These are phyloP conservation scores for Nevesoporus exiguus DNA, from an alignment of 768 basidiomycete genomes.

Conservation along the genomic window DNA sequence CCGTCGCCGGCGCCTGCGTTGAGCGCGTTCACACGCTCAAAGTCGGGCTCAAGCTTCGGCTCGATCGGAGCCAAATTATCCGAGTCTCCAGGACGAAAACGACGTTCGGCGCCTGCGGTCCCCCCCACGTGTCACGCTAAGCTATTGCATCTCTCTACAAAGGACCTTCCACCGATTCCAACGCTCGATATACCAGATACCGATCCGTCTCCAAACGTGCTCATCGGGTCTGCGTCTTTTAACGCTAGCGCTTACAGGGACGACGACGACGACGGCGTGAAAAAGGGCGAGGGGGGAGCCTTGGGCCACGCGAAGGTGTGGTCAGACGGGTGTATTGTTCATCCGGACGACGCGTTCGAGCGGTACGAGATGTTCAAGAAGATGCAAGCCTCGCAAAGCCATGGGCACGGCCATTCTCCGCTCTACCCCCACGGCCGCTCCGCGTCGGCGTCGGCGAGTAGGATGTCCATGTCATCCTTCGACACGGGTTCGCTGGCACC, in stretches of 20 bases:
- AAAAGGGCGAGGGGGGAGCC: background rate
- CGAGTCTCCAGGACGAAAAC: slow-evolving; percentile 22
- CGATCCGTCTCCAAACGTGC: slow-evolving; percentile 2
- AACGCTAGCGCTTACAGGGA: background rate
- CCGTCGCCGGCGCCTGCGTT: background rate
- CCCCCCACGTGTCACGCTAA: slow-evolving; percentile 14
- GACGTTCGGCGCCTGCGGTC: slow-evolving; percentile 26
- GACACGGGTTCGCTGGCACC: slow-evolving; percentile 36
- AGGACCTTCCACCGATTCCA: slow-evolving; percentile 58
- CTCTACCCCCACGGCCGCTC: background rate
- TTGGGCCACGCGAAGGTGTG: slow-evolving; percentile 2
- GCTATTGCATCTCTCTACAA: slow-evolving; percentile 26
- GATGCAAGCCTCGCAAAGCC: slow-evolving; percentile 37
- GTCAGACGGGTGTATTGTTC: slow-evolving; percentile 21
- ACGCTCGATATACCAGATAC: slow-evolving; percentile 25
- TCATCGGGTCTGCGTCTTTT: background rate
- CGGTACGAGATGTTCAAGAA: slow-evolving; percentile 83
- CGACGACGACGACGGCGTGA: background rate
- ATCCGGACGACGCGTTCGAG: slow-evolving; percentile 82
- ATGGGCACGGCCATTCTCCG: slow-evolving; percentile 9
- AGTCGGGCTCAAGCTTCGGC: slow-evolving; percentile 15
- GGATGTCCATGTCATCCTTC: slow-evolving; percentile 63
- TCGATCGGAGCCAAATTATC: slow-evolving; percentile 44
- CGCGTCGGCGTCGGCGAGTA: slow-evolving; percentile 29
- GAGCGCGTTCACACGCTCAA: slow-evolving; percentile 1